Conservation (phyloP, 352 stramenopile species). For the Phytophthora nicotianae region DNA sequence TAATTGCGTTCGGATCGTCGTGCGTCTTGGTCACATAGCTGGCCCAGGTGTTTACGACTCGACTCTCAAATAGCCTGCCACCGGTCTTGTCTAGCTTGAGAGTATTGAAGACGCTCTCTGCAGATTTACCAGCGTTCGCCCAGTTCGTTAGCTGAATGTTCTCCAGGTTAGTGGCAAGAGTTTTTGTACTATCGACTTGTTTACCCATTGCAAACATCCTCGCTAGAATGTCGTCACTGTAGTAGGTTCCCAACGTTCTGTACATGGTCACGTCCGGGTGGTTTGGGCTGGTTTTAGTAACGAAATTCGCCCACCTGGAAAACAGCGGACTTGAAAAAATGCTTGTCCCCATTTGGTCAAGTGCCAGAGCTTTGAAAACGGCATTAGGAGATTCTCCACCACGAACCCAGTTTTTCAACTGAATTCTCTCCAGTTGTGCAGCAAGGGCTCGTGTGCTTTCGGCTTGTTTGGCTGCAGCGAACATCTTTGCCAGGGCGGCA, state of each 20-base stretch:
- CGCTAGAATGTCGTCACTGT: constrained; percentile 1
- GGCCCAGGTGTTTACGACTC: background rate
- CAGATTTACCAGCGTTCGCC: background rate
- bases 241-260: background rate
- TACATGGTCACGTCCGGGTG: constrained; percentile 5
- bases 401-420: background rate
- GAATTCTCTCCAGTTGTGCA: constrained; percentile 3
- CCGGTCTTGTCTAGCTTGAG: background rate
- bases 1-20: background rate
- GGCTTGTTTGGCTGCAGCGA: constrained; percentile 4
- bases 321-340: constrained; percentile 4
- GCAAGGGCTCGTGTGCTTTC: constrained; percentile 1
- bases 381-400: background rate
- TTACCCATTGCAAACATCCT: constrained; percentile 1
- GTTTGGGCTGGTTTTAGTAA: constrained; percentile 3
- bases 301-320: background rate
- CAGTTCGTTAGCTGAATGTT: constrained; percentile 1
- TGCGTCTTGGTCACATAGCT: background rate
- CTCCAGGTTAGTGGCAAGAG: constrained; percentile 1
- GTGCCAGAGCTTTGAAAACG: constrained; percentile 6
- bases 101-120: background rate
- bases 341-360: background rate
- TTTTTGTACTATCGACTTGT: background rate
- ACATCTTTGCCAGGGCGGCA: constrained; percentile 7
- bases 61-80: background rate